Evolutionary conservation across 257 asterid species (phyloP), one percentile per base, ranked within the genome.

Genomic region (Verbena officinalis): DNA sequence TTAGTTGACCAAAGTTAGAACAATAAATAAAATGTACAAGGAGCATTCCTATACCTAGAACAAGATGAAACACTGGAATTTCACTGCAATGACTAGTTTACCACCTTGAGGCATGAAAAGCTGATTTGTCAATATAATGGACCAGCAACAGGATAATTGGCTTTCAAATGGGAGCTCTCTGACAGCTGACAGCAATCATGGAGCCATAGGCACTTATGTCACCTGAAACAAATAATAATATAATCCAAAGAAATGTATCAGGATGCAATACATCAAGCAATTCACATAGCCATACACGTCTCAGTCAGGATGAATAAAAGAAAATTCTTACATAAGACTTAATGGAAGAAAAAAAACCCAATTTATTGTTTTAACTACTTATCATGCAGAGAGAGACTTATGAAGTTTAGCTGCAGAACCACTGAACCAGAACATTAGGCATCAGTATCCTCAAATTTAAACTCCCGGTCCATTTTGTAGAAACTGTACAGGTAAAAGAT

Each of bases 141-240:
- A 20, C 31, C 68, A 17, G 36, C 8, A 54, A 55, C 45, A 34
- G 9, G 27, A 38, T 9, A 20, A 51, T 20, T 60, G 54, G 46
- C 24, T 3, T 23, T 24, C 69, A 13, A 33, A 60, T 43, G 61
- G 42, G 43, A 30, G 27, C 3, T 30, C 1, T 23, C 31, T 11
- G 49, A 65, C 48, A 62, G 50, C 70, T 66, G 52, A 38, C 46
- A 63, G 31, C 36, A 51, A 62, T 57, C 64, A 36, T 45, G 23
- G 19, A 67, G 46, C 46, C 58, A 67, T 23, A 51, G 21, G 49
- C 46, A 50, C 55, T 42, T 21, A 19, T 30, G n/a, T n/a, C 14
- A 52, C 20, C 68, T 70, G 48, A 69, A 53, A 59, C 64, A 54
- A 15, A 55, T 59, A 59, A 40, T 62, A 66, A 30, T 15, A 55